Percentiles rank a stretch among this genome's conserved stretches.
Conservation (phyloP, 78 protist genomes). For the Bodo saltans region DNA sequence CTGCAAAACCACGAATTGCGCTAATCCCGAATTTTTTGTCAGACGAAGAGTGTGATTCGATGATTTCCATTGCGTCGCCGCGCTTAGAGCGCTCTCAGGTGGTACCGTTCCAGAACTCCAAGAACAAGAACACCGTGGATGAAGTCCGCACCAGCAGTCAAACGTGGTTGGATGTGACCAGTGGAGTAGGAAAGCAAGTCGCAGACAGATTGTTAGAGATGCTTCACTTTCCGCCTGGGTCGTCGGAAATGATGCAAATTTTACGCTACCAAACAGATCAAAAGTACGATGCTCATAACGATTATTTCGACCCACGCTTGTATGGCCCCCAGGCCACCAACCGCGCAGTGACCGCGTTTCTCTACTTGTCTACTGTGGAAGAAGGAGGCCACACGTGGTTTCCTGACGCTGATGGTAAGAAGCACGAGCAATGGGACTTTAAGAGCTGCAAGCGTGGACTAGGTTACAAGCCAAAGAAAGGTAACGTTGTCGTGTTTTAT, state of each 20-base stretch:
- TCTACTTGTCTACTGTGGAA: not conserved
- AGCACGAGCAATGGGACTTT: not conserved
- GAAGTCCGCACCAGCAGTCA: slow-evolving; percentile 19
- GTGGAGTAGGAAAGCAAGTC: not conserved
- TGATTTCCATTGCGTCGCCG: not conserved
- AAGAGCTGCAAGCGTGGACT: not conserved
- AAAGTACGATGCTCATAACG: slow-evolving; percentile 32
- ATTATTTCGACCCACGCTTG: slow-evolving; percentile 22
- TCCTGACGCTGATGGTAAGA: not conserved
- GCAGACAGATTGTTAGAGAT: not conserved
- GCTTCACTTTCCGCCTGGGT: not conserved
- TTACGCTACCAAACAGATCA: not conserved
- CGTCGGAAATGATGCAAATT: slow-evolving; percentile 1
- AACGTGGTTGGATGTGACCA: not conserved
- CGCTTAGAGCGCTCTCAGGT: not conserved
- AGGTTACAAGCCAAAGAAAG: not conserved
- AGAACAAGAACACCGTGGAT: not conserved
- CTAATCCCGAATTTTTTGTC: not conserved
- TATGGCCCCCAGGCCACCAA: slow-evolving; percentile 9
- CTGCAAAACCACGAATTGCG: too few relatives aligned
- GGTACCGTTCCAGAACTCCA: not conserved
- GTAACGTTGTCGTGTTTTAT: not conserved
- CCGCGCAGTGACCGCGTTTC: slow-evolving; percentile 9
- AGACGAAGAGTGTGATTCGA: slow-evolving; percentile 21
- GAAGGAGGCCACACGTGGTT: slow-evolving; percentile 18